Evolutionary conservation across 192 early-diverging fungal species (phyloP).

Genomic region (Cetraspora pellucida): DNA sequence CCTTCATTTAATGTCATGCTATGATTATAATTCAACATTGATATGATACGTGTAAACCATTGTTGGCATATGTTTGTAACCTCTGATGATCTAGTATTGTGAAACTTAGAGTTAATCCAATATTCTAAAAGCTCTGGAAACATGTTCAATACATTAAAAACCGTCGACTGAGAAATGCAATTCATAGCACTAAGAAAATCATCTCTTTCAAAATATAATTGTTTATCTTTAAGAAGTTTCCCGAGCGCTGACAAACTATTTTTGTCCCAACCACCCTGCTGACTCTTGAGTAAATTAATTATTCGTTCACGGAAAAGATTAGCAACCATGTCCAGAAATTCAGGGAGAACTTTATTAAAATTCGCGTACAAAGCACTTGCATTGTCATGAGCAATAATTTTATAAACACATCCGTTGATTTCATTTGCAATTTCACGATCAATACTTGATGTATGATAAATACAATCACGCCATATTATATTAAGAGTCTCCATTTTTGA

Average conservation of each 20-base stretch:
- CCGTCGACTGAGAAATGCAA: not conserved
- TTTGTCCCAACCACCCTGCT: not conserved
- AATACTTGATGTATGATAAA: not conserved
- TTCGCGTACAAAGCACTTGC: not conserved
- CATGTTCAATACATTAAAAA: not conserved
- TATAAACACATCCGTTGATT: not conserved
- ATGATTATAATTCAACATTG: not conserved
- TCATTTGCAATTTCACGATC: not conserved
- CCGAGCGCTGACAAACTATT: not conserved
- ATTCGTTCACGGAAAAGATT: not conserved
- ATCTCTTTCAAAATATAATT: not conserved
- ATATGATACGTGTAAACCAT: not conserved
- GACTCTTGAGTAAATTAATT: not conserved
- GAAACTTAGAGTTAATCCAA: not conserved
- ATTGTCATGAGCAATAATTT: not conserved
- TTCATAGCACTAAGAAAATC: not conserved
- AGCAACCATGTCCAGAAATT: not conserved
- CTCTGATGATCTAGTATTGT: not conserved
- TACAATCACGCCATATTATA: not conserved
- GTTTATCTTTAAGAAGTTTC: not conserved
- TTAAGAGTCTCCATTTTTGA: not conserved
- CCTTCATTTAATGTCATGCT: not conserved
- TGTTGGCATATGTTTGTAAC: not conserved
- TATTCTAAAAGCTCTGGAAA: not conserved
- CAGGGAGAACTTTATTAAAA: not conserved